Conservation (phyloP, 352 stramenopile genomes). For the Thraustotheca clavata region DNA sequence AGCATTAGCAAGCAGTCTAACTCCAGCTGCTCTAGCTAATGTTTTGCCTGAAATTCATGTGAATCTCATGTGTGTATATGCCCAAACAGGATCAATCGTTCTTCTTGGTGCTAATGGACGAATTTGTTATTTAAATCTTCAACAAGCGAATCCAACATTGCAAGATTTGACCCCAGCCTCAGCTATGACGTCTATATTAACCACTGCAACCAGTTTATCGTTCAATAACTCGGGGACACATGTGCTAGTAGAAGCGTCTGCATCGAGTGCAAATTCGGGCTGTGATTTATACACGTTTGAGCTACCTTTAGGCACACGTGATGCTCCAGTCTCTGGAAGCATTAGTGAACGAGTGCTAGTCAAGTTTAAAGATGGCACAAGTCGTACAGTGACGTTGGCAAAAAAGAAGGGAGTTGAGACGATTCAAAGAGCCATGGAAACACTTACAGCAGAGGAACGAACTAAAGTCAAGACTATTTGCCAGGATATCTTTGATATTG, state of each 20-base stretch:
- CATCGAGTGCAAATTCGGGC: not conserved
- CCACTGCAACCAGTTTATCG: not conserved
- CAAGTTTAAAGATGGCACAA: slow-evolving; percentile 4
- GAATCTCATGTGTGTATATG: slow-evolving; percentile 13
- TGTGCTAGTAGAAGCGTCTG: slow-evolving; percentile 3
- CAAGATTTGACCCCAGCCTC: slow-evolving; percentile 7
- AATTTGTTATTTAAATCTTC: slow-evolving; percentile 15
- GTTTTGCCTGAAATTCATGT: slow-evolving; percentile 13
- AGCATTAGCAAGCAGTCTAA: not conserved
- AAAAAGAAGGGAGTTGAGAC: slow-evolving; percentile 3
- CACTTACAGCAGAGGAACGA: slow-evolving; percentile 2
- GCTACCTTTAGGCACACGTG: slow-evolving; percentile 1
- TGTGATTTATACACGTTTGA: slow-evolving; percentile 11
- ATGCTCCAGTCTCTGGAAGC: not conserved
- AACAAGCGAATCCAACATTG: not conserved
- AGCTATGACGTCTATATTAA: not conserved
- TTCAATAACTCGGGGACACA: slow-evolving; percentile 11
- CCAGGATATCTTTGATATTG: slow-evolving; percentile 17
- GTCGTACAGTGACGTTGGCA: not conserved
- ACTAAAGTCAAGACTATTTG: slow-evolving; percentile 16
- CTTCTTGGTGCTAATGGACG: slow-evolving; percentile 17
- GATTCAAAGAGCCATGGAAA: not conserved
- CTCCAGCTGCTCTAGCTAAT: slow-evolving; percentile 9
- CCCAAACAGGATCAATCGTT: slow-evolving; percentile 9
- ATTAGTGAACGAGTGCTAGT: slow-evolving; percentile 5